Conservation (phyloP, 139 green algal genomes). For the Haematococcus sp. region DNA sequence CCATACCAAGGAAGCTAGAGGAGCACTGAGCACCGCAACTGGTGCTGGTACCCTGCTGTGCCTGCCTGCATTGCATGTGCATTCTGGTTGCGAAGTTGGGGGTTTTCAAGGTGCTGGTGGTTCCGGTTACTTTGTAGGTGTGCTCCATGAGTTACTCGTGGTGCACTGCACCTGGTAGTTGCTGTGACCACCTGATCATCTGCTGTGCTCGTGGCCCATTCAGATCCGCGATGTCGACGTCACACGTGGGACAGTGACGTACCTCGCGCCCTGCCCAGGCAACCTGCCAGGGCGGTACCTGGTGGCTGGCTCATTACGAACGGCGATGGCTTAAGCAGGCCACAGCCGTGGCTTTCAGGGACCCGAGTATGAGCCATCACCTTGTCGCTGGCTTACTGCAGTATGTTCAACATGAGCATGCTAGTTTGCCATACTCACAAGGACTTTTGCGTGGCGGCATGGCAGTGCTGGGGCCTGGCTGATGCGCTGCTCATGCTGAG, state of each 20-base stretch:
- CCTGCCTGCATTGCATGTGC: not conserved
- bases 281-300: conserved; percentile 75
- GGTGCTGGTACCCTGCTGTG: not conserved
- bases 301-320: conserved; percentile 61
- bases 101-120: no score
- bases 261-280: conserved; percentile 69
- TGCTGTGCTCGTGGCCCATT: not conserved
- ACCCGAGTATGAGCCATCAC: no score
- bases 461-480: no score
- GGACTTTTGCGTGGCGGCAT: no score
- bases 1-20: not conserved
- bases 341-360: no score
- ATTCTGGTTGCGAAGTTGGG: not conserved
- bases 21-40: no score
- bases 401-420: no score
- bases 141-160: no score
- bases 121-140: no score
- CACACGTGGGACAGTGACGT: conserved; percentile 60
- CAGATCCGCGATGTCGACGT: conserved; percentile 66
- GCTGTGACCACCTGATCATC: not conserved
- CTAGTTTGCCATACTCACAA: no score
- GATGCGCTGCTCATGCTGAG: no score
- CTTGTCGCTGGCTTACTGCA: no score
- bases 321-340: conserved; percentile 8
- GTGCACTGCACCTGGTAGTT: conserved; percentile 32